Conservation (phyloP, 176 grass and related monocot species). For the Poa pratensis region DNA sequence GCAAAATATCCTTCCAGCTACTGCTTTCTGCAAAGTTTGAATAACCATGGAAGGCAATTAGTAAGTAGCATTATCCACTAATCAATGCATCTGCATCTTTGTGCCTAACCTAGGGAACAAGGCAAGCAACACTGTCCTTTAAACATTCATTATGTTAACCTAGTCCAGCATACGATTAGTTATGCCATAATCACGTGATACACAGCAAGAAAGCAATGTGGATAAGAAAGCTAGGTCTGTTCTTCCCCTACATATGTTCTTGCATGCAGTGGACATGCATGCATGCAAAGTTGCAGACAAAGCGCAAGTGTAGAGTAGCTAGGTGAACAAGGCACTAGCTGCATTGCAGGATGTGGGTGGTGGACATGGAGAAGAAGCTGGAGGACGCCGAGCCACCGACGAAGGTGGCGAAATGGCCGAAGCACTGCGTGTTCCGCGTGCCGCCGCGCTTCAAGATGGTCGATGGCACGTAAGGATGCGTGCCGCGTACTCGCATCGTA, state of each 20-base stretch:
- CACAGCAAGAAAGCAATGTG: background rate
- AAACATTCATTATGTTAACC: no score
- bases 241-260: no score
- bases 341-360: constrained; percentile 26
- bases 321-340: background rate
- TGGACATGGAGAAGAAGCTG: constrained; percentile 19
- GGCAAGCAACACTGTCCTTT: background rate
- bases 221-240: background rate
- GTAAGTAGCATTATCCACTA: no score
- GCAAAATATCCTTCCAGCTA: background rate
- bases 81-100: background rate
- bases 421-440: constrained; percentile 48
- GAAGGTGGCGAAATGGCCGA: constrained; percentile 33
- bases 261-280: no score
- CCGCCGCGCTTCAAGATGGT: constrained; percentile 42
- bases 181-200: background rate
- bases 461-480: background rate
- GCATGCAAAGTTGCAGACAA: background rate
- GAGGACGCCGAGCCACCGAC: background rate
- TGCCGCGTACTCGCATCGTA: no score
- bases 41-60: no score
- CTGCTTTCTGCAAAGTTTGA: background rate
- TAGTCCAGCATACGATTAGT: no score
- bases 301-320: background rate
- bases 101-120: background rate